Evolutionary conservation across 2,329 filamentous ascomycete genomes (phyloP).

Genomic region (Sarocladiaceae sp.): DNA sequence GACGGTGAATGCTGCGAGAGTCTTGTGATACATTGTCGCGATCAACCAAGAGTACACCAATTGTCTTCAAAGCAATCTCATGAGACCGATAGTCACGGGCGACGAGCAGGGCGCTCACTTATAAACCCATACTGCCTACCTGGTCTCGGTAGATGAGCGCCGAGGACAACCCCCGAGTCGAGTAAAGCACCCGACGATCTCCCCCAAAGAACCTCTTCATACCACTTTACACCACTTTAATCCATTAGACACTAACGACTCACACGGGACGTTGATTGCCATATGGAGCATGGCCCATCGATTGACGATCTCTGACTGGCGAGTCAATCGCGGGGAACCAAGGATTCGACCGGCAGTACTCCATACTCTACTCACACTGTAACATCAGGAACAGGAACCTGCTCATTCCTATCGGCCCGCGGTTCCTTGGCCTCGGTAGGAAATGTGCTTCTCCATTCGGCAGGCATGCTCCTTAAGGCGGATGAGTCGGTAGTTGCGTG

Average conservation of each 20-base stretch:
- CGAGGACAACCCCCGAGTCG: neutral
- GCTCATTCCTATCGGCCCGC: neutral
- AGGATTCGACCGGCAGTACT: too few relatives aligned
- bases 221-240: too few relatives aligned
- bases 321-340: slow-evolving; percentile 2
- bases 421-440: neutral
- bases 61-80: too few relatives aligned
- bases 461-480: too few relatives aligned
- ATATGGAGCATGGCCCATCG: neutral
- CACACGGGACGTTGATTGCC: neutral
- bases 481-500: neutral
- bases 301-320: neutral
- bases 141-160: slow-evolving; percentile 3
- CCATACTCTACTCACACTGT: too few relatives aligned
- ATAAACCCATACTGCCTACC: too few relatives aligned
- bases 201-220: too few relatives aligned
- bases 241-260: too few relatives aligned
- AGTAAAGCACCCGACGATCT: slow-evolving; percentile 8
- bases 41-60: too few relatives aligned
- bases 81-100: too few relatives aligned
- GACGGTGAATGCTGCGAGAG: neutral
- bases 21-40: neutral
- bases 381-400: neutral
- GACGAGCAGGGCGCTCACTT: too few relatives aligned
- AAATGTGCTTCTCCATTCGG: neutral